A percentile compares a stretch with the other conserved stretches of the same genome.
Conservation (phyloP, 306 rosid genomes). For the Alnus rubra region DNA sequence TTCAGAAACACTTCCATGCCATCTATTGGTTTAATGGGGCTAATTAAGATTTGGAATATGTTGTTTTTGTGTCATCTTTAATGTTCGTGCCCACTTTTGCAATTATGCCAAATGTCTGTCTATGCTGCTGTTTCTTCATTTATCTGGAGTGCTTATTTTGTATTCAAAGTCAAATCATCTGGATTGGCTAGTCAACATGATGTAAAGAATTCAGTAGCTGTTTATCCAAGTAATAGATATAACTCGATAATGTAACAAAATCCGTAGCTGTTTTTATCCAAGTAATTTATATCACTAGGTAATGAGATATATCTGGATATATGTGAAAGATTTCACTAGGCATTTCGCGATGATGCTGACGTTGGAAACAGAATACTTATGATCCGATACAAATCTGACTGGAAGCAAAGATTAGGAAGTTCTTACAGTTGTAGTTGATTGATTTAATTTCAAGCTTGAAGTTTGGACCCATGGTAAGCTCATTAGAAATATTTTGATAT, state of each 20-base stretch:
- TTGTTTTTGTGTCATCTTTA: not conserved
- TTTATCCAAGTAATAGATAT: not conserved
- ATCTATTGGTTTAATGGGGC: not conserved
- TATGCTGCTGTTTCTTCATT: not conserved
- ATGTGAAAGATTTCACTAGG: not conserved
- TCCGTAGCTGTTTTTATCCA: too few relatives aligned
- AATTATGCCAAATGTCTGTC: not conserved
- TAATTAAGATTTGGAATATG: not conserved
- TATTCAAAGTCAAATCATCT: not conserved
- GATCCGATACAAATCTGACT: not conserved
- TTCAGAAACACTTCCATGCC: not conserved
- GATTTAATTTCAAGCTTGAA: not conserved
- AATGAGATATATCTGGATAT: too few relatives aligned
- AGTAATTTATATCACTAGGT: too few relatives aligned
- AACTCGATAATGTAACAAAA: not conserved
- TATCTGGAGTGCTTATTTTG: not conserved
- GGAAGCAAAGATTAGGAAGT: slow-evolving; percentile 3
- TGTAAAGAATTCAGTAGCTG: not conserved
- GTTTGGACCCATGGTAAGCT: not conserved
- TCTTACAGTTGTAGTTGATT: not conserved
- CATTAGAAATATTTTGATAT: not conserved
- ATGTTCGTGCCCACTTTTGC: not conserved
- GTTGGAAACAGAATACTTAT: not conserved
- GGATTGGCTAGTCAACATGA: not conserved
- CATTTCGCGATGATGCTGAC: not conserved